Evolutionary conservation across 495 filamentous ascomycete genomes (phyloP), one percentile per base, ranked within the genome.

Genomic region (Trypethelium eluteriae): DNA sequence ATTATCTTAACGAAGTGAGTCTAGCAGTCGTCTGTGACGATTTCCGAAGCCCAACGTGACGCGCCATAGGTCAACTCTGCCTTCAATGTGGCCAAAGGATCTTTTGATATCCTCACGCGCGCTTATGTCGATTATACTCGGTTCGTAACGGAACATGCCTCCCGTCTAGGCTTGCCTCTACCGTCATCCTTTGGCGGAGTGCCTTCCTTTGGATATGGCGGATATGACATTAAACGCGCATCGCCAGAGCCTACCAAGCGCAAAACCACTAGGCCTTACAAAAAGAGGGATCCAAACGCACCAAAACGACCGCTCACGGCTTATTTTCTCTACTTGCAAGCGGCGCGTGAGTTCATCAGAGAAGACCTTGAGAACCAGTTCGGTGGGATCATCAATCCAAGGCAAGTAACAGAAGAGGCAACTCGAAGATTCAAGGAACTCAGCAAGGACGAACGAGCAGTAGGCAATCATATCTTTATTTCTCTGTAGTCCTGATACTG

Each of bases 251-350:
- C 25, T 25, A 25, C 25, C 25, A 25, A 84, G 63, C 85, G 84
- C 73, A 88, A 87, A 78, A 91, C 88, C 81, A 90, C 89, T 81
- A 90, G 72, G 38, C 39, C 53, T 12, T 69, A 74, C 65, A 74
- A 70, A 67, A 68, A 91, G 75, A 90, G 90, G 81, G 95, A 98
- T 75, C 93, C 93, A 66, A 95, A 96, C 74, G 91, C 92, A 12
- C 94, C 94, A 62, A 96, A 96, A 83, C 85, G 92, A 18, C 91
- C 94, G 32, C 75, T 96, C 69, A 97, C 94, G 18, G 92, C 94
- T 0, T 97, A 92, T 79, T 96, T 98, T 81, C 80, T 97, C 41
- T 98, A 89, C 80, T 91, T 94, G 81, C 86, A 94, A 71, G 85
- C 86, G 41, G 92, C 91, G 56, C 89, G 94, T 38, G 77, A 82